Evolutionary conservation across 2,329 filamentous ascomycete species (phyloP).

Genomic region (Aspergillus uvarum): DNA sequence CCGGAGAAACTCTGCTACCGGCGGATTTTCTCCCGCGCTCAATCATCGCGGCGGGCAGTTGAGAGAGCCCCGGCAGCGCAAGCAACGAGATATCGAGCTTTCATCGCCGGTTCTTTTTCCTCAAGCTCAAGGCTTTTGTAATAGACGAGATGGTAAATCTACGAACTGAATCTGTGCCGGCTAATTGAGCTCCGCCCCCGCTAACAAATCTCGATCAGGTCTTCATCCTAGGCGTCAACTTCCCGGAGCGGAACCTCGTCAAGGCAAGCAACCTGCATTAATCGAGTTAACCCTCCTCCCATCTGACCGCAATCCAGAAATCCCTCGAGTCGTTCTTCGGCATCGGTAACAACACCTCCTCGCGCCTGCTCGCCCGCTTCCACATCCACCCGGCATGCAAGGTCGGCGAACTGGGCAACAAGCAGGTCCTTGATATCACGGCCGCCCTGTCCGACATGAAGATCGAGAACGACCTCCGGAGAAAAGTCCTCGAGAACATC

Average conservation of each 20-base stretch:
- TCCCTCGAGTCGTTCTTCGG: conserved; percentile 83
- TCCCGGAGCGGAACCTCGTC: conserved; percentile 78
- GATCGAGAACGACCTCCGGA: conserved; percentile 83
- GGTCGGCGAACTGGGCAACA: conserved; percentile 70
- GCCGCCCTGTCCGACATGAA: conserved; percentile 87
- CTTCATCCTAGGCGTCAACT: conserved; percentile 83
- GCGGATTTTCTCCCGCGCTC: conserved; percentile 33
- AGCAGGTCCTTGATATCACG: conserved; percentile 77
- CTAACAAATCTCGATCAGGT: conserved; percentile 54
- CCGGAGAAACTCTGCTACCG: conserved; percentile 38
- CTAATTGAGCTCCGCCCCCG: background rate
- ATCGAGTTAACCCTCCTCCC: background rate
- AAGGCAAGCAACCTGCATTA: conserved; percentile 57
- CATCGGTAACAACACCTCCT: conserved; percentile 68
- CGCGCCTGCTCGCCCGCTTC: conserved; percentile 80
- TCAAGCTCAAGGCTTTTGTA: conserved; percentile 3
- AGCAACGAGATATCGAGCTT: conserved; percentile 12
- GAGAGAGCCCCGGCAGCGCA: conserved; percentile 8
- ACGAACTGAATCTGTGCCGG: background rate
- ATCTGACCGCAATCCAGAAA: conserved; percentile 28
- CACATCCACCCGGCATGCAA: conserved; percentile 81
- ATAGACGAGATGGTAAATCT: conserved; percentile 33
- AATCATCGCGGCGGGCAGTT: conserved; percentile 12
- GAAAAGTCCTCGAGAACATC: conserved; percentile 81
- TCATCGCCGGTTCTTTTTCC: background rate